Conservation (phyloP, 1,284 basidiomycete genomes). For the Papiliotrema fonsecae region DNA sequence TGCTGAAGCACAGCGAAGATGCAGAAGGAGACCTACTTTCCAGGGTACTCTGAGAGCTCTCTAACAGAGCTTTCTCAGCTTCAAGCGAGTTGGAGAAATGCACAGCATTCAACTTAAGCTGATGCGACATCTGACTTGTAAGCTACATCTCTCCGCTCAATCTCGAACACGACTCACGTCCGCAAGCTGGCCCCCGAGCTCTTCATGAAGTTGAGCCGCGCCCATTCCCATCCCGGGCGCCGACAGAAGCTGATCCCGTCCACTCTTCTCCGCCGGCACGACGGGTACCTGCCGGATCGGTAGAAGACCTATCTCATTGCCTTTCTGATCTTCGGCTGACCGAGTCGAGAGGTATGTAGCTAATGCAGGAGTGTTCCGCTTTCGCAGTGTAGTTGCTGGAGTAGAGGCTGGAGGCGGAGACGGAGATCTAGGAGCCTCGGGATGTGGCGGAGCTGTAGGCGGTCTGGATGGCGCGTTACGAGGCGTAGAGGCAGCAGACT, state of each 20-base stretch:
- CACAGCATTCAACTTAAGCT: slow-evolving; percentile 46
- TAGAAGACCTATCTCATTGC: slow-evolving; percentile 30
- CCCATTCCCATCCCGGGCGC: slow-evolving; percentile 21
- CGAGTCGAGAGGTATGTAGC: slow-evolving; percentile 31
- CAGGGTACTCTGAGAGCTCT: slow-evolving; percentile 39
- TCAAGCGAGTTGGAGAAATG: slow-evolving; percentile 47
- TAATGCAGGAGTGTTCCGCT: not conserved
- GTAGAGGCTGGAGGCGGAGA: not conserved
- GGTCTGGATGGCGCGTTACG: not conserved
- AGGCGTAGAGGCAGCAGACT: not conserved
- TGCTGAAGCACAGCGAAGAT: not conserved
- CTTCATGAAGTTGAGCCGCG: slow-evolving; percentile 44
- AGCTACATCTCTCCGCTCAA: not conserved
- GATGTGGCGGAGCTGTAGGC: not conserved
- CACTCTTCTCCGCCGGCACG: not conserved
- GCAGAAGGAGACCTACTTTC: slow-evolving; percentile 33
- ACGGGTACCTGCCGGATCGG: slow-evolving; percentile 18
- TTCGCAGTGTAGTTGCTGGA: not conserved
- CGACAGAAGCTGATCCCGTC: slow-evolving; percentile 21
- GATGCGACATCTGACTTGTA: slow-evolving; percentile 46
- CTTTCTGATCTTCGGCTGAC: slow-evolving; percentile 21
- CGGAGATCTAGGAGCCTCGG: not conserved
- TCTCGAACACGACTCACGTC: slow-evolving; percentile 31
- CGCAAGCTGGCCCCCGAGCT: slow-evolving; percentile 47
- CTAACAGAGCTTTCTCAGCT: slow-evolving; percentile 45